Evolutionary conservation across 176 grass and related monocot genomes (phyloP).

Genomic region (Tillandsia leiboldiana): DNA sequence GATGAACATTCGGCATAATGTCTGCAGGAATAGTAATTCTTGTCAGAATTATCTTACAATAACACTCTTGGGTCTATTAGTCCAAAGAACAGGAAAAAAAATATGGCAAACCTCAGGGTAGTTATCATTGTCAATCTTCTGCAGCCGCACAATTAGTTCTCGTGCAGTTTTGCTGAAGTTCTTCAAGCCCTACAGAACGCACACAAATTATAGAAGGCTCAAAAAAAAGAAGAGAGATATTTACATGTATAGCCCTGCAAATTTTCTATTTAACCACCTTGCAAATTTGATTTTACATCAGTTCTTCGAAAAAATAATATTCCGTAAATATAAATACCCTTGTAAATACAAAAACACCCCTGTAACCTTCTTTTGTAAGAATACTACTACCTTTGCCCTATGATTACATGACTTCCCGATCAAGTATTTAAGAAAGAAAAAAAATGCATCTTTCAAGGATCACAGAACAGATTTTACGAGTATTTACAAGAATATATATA

Average conservation of each 20-base stretch:
- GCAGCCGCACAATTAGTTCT: constrained; percentile 71
- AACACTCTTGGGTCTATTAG: not conserved
- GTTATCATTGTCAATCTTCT: constrained; percentile 93
- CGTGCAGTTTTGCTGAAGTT: constrained; percentile 97
- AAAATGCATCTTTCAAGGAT: not conserved
- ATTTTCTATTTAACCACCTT: too few relatives aligned
- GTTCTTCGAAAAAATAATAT: too few relatives aligned
- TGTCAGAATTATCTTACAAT: not conserved
- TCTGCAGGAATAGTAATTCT: constrained; percentile 33
- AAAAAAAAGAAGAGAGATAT: not conserved
- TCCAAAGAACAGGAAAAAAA: not conserved
- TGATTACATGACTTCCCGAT: not conserved
- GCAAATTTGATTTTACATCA: too few relatives aligned
- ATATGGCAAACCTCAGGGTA: constrained; percentile 72
- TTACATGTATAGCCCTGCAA: too few relatives aligned
- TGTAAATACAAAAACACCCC: not conserved
- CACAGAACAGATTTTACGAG: too few relatives aligned
- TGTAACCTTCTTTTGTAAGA: not conserved
- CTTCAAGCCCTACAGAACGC: constrained; percentile 58
- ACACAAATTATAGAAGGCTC: not conserved
- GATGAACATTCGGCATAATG: constrained; percentile 91
- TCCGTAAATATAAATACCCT: too few relatives aligned
- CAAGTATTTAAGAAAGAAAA: not conserved
- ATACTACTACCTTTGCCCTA: not conserved
- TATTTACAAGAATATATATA: too few relatives aligned